phyloP scores from a whole-genome alignment of 2,329 filamentous ascomycete species.

The Capronia americana region DNA sequence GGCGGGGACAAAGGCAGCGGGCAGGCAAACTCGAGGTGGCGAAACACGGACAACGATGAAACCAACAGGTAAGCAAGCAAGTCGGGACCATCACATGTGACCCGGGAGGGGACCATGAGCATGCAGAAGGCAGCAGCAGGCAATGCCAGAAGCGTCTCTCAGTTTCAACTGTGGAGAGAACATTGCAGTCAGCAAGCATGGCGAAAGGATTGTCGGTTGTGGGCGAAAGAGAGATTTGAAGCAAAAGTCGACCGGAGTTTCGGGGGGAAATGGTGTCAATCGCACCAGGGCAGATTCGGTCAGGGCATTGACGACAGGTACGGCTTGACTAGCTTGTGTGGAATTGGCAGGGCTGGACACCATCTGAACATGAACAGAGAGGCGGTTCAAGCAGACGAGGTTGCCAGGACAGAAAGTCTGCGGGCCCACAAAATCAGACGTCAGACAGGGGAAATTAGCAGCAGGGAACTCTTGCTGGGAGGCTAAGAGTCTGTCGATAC shows the following conservation, averaged over 20 bases:
- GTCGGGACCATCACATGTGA: slow-evolving; percentile 1
- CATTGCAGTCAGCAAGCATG: slow-evolving; percentile 6
- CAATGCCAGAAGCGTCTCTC: neutral
- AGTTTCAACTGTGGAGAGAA: neutral
- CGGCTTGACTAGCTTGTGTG: neutral
- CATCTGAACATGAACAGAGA: neutral
- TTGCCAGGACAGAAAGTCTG: neutral
- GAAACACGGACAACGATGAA: neutral
- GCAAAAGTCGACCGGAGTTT: neutral
- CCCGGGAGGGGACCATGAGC: neutral
- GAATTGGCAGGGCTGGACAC: neutral
- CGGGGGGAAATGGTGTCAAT: slow-evolving; percentile 1
- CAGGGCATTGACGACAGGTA: neutral
- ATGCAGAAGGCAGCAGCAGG: slow-evolving; percentile 7
- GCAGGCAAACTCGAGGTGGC: slow-evolving; percentile 9
- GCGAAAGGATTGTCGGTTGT: neutral
- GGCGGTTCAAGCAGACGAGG: neutral
- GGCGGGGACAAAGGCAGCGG: slow-evolving; percentile 1
- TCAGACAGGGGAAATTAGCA: neutral
- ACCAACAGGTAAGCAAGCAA: slow-evolving; percentile 3
- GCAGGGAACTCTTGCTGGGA: neutral
- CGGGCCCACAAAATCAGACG: neutral
- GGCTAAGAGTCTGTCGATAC: neutral
- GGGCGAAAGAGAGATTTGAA: neutral
- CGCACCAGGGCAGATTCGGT: neutral